These are phyloP conservation scores for Ceratobasidium sp. DNA, from an alignment of 1,284 basidiomycete species.

Conservation along the genomic window DNA sequence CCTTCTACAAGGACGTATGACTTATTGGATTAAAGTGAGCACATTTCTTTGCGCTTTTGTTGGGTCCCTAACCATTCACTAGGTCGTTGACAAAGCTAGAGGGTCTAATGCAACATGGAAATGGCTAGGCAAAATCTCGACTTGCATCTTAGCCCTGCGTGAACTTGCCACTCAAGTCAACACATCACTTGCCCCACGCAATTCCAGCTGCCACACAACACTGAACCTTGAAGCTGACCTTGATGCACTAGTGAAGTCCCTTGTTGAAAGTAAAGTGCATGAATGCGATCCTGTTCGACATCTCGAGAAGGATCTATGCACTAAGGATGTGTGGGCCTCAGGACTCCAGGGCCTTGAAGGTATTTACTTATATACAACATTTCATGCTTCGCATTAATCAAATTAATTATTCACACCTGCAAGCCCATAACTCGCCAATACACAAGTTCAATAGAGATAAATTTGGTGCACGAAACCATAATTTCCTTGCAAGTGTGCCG, in stretches of 20 bases:
- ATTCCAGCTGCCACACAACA: slow-evolving; percentile 4
- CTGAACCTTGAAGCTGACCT: slow-evolving; percentile 11
- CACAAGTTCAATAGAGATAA: slow-evolving; percentile 11
- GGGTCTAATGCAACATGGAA: slow-evolving; percentile 3
- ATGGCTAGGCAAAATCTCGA: slow-evolving; percentile 10
- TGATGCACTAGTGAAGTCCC: background rate
- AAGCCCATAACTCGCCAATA: slow-evolving; percentile 8
- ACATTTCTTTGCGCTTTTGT: background rate
- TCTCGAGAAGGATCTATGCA: background rate
- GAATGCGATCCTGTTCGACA: background rate
- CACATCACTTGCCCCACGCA: slow-evolving; percentile 8
- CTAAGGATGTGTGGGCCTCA: background rate
- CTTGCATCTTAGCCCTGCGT: slow-evolving; percentile 1
- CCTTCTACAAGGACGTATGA: slow-evolving; percentile 1
- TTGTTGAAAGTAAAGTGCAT: slow-evolving; percentile 1
- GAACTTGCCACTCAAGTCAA: slow-evolving; percentile 16
- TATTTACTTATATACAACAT: background rate
- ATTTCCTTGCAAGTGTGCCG: no score
- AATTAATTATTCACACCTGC: no score
- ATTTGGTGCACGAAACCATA: slow-evolving; percentile 3
- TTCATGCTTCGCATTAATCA: no score
- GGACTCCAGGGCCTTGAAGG: slow-evolving; percentile 19
- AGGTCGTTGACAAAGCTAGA: slow-evolving; percentile 10
- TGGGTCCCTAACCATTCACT: background rate
- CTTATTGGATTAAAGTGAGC: slow-evolving; percentile 8